These are phyloP conservation scores for Solanum hybrid DNA, from an alignment of 305 asterid genomes.

Conservation along the genomic window DNA sequence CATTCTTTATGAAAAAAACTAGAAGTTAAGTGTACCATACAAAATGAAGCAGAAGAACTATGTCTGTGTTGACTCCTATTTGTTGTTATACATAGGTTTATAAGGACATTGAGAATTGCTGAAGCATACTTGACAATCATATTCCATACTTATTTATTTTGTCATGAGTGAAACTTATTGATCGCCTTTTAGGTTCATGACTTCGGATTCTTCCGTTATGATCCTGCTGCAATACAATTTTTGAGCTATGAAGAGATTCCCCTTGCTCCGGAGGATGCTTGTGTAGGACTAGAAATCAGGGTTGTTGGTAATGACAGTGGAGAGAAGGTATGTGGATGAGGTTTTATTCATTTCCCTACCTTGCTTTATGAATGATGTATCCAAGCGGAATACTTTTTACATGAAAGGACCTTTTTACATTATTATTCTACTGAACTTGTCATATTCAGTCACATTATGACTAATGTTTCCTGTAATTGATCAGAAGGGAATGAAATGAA, in stretches of 20 bases:
- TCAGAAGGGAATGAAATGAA: constrained; percentile 3
- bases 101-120: background rate
- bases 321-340: constrained; percentile 62
- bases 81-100: background rate
- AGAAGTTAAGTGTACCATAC: background rate
- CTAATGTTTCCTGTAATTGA: background rate
- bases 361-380: background rate
- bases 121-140: background rate
- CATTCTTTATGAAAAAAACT: background rate
- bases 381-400: background rate
- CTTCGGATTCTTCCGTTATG: constrained; percentile 91
- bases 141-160: background rate
- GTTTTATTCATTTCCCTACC: background rate
- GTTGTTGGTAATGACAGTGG: constrained; percentile 99
- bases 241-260: constrained; percentile 93
- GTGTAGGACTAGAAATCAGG: constrained; percentile 95
- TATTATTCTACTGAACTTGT: background rate
- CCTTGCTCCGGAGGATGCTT: constrained; percentile 95
- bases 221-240: constrained; percentile 84
- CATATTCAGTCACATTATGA: background rate
- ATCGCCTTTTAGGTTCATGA: constrained; percentile 67
- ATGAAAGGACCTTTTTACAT: background rate
- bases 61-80: background rate
- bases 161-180: background rate
- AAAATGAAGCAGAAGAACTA: background rate